Conservation (phyloP, 2,329 filamentous ascomycete species). For the Sporothrix schenckii region DNA sequence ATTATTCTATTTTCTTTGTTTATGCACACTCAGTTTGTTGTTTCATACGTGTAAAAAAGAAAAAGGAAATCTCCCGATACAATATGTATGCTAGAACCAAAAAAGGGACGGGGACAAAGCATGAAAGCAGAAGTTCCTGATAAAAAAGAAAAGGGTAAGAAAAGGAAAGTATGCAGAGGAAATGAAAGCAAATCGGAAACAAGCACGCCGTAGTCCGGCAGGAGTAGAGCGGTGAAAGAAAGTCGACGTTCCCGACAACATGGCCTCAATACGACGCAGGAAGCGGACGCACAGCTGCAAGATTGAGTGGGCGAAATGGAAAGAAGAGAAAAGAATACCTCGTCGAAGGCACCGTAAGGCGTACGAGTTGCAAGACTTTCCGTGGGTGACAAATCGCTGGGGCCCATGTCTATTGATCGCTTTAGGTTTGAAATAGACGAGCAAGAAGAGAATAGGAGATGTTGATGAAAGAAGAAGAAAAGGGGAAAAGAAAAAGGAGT, state of each 20-base stretch:
- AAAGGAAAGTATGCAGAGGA: not conserved
- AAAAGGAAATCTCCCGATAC: too few species aligned
- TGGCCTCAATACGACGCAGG: not conserved
- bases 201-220: not conserved
- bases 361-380: not conserved
- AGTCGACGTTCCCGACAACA: not conserved
- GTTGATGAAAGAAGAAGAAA: too few species aligned
- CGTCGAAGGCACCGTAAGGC: too few species aligned
- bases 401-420: not conserved
- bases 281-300: not conserved
- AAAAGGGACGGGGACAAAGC: not conserved
- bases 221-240: conserved; percentile 13
- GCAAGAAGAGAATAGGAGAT: too few species aligned
- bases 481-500: too few species aligned
- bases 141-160: not conserved
- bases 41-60: not conserved
- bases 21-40: too few species aligned
- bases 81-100: too few species aligned
- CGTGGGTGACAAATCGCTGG: not conserved
- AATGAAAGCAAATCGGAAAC: not conserved
- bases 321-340: not conserved
- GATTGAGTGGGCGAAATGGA: not conserved
- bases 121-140: conserved; percentile 1
- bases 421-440: not conserved
- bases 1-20: not conserved